phyloP scores from a whole-genome alignment of 129 eudicot genomes.

The Tagetes patula region DNA sequence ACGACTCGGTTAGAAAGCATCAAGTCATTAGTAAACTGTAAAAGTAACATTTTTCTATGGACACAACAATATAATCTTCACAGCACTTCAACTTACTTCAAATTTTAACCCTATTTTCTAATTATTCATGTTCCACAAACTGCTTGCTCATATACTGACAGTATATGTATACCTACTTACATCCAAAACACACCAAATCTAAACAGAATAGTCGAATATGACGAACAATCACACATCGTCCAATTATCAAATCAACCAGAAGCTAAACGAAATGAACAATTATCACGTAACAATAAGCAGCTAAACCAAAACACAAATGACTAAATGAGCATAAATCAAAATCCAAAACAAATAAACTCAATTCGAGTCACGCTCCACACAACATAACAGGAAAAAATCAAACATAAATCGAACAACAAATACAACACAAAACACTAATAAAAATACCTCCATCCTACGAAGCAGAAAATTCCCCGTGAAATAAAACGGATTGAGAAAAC shows the following conservation, averaged over 20 bases:
- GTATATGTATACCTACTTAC: slow-evolving; percentile 10
- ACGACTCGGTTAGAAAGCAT: slow-evolving; percentile 3
- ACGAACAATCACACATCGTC: slow-evolving; percentile 3
- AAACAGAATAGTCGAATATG: slow-evolving; percentile 5
- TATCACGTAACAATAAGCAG: background rate
- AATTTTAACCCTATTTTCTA: background rate
- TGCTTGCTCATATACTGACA: background rate
- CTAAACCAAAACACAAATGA: background rate
- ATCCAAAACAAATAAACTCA: background rate
- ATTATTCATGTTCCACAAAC: slow-evolving; percentile 3
- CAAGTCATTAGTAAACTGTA: background rate
- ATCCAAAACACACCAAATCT: slow-evolving; percentile 3
- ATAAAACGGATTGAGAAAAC: slow-evolving; percentile 16
- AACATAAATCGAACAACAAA: slow-evolving; percentile 1
- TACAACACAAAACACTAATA: background rate
- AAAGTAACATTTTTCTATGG: background rate
- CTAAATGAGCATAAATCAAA: slow-evolving; percentile 5
- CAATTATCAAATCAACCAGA: background rate
- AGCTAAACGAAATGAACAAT: background rate
- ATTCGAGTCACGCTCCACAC: background rate
- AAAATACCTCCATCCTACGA: slow-evolving; percentile 67
- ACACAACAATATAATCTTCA: background rate
- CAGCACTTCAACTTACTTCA: background rate
- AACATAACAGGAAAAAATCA: background rate
- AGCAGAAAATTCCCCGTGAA: slow-evolving; percentile 60